These are phyloP conservation scores for Clathrus columnatus DNA, from an alignment of 768 basidiomycete genomes.

Conservation along the genomic window DNA sequence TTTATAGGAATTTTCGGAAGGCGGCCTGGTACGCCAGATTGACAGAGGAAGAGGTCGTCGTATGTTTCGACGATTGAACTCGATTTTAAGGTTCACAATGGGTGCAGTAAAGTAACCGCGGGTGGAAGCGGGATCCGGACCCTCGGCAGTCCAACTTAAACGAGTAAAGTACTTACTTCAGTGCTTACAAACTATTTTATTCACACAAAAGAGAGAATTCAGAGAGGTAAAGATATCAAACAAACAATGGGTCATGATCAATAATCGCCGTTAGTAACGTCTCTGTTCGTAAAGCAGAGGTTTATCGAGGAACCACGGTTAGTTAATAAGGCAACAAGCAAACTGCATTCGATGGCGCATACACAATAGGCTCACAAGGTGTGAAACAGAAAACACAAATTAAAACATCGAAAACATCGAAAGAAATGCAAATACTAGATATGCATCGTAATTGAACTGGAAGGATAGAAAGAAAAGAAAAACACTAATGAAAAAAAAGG, in stretches of 20 bases:
- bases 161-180: too few relatives aligned
- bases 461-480: neutral
- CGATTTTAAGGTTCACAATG: neutral
- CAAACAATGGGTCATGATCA: conserved; percentile 6
- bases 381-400: neutral
- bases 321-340: neutral
- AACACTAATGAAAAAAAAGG: neutral
- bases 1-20: neutral
- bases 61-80: neutral
- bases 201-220: too few relatives aligned
- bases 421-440: neutral
- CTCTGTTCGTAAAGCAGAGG: neutral
- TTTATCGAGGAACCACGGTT: neutral
- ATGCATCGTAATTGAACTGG: neutral
- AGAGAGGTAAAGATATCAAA: too few relatives aligned
- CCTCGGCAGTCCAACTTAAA: too few relatives aligned
- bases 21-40: neutral
- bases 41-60: neutral
- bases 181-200: too few relatives aligned
- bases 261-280: neutral
- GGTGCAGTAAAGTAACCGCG: neutral
- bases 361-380: too few relatives aligned
- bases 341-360: too few relatives aligned
- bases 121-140: neutral
- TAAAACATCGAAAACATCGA: neutral